Evolutionary conservation across 805 yeast genomes (phyloP).

Genomic region (Pichia rugopelliculosa): DNA sequence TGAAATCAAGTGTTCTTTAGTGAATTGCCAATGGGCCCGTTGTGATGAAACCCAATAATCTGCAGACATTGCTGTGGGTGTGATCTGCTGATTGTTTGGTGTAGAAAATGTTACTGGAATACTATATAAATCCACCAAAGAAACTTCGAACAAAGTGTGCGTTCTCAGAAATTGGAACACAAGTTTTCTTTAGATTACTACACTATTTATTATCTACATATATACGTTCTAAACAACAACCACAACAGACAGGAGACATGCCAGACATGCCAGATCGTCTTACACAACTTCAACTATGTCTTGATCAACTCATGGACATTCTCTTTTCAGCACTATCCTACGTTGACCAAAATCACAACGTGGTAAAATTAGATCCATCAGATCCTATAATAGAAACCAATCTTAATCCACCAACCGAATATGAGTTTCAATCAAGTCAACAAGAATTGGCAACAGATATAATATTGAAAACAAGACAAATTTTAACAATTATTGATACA

Average conservation of each 20-base stretch:
- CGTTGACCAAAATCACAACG: slow-evolving; percentile 69
- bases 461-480: slow-evolving; percentile 79
- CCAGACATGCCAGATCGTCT: slow-evolving; percentile 68
- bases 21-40: slow-evolving; percentile 71
- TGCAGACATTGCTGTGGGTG: slow-evolving; percentile 50
- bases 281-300: slow-evolving; percentile 82
- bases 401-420: slow-evolving; percentile 34
- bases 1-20: slow-evolving; percentile 45
- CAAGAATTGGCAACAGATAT: slow-evolving; percentile 81
- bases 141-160: too few species aligned
- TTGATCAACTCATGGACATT: slow-evolving; percentile 77
- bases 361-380: slow-evolving; percentile 37
- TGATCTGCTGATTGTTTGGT: too few species aligned
- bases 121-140: too few species aligned
- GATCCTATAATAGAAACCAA: slow-evolving; percentile 59
- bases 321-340: slow-evolving; percentile 72
- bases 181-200: background rate
- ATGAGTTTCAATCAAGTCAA: slow-evolving; percentile 38
- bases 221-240: background rate
- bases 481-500: slow-evolving; percentile 75
- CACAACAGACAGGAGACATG: background rate
- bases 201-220: too few species aligned
- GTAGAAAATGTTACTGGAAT: too few species aligned
- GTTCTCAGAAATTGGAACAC: too few species aligned
- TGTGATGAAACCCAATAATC: slow-evolving; percentile 87